Conservation (phyloP, 257 asterid species). For the Cynanchum wilfordii region DNA sequence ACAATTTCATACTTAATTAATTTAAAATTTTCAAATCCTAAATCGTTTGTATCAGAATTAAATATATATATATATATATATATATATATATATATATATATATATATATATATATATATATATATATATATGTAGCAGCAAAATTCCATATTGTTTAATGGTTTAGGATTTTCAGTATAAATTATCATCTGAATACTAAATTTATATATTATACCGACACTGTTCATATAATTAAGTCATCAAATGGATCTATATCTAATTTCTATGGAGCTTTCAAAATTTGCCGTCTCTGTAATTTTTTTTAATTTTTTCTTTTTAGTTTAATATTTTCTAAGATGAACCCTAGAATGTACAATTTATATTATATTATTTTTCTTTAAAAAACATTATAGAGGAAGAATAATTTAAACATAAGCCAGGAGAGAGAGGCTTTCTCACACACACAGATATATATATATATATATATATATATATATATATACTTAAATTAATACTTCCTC, state of each 20-base stretch:
- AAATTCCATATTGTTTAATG: not conserved
- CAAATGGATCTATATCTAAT: conserved; percentile 12
- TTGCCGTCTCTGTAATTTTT: not conserved
- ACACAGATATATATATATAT: too few relatives aligned
- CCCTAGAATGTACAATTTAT: not conserved
- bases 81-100: not conserved
- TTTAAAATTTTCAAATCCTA: not conserved
- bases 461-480: not conserved
- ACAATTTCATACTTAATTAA: not conserved
- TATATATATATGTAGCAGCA: not conserved
- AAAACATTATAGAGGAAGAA: not conserved
- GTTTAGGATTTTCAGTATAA: not conserved
- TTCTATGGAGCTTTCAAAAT: conserved; percentile 11
- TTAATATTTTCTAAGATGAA: not conserved
- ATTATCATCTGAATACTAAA: not conserved
- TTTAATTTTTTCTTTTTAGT: not conserved
- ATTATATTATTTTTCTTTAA: not conserved
- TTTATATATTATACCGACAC: conserved; percentile 3
- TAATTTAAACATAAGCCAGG: not conserved
- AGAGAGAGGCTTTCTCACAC: not conserved
- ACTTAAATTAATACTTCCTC: conserved; percentile 8
- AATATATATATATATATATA: not conserved
- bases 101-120: too few relatives aligned
- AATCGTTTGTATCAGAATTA: conserved; percentile 2
- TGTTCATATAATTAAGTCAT: conserved; percentile 13